These are phyloP conservation scores for Cupressus sempervirens DNA, from an alignment of 75 land plant genomes.

Conservation along the genomic window DNA sequence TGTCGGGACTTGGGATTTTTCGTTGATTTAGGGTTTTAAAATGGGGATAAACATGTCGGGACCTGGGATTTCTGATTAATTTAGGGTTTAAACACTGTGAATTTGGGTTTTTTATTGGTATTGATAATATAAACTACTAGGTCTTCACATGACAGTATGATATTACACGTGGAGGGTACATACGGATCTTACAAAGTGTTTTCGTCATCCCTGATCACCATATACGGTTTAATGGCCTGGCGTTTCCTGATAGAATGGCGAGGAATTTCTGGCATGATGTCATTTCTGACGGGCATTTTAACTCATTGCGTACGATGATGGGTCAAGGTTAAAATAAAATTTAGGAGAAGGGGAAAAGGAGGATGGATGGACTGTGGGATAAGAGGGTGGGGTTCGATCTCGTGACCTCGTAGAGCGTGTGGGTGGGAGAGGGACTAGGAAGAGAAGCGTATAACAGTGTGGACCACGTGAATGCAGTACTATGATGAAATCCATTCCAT, in stretches of 20 bases:
- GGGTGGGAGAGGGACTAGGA: neutral
- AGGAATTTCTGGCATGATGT: slow-evolving; percentile 7
- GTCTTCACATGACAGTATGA: neutral
- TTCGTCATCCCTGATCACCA: neutral
- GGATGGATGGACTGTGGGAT: neutral
- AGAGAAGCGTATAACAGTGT: neutral
- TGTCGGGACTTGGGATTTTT: neutral
- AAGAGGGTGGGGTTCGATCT: neutral
- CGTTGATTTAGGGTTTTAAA: neutral
- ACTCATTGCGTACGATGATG: neutral
- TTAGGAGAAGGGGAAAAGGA: neutral
- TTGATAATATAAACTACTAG: neutral
- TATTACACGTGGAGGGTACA: neutral
- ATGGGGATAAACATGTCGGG: no score
- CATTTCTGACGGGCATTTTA: slow-evolving; percentile 9
- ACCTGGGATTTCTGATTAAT: neutral
- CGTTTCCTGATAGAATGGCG: slow-evolving; percentile 2
- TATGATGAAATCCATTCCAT: no score
- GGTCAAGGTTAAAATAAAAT: neutral
- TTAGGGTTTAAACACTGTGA: neutral
- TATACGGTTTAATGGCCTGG: neutral
- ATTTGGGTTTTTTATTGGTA: neutral
- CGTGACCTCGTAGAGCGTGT: neutral
- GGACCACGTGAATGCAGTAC: slow-evolving; percentile 9
- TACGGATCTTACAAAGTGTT: neutral